phyloP scores from a whole-genome alignment of 1,284 basidiomycete species.

The Trametes polyzona region DNA sequence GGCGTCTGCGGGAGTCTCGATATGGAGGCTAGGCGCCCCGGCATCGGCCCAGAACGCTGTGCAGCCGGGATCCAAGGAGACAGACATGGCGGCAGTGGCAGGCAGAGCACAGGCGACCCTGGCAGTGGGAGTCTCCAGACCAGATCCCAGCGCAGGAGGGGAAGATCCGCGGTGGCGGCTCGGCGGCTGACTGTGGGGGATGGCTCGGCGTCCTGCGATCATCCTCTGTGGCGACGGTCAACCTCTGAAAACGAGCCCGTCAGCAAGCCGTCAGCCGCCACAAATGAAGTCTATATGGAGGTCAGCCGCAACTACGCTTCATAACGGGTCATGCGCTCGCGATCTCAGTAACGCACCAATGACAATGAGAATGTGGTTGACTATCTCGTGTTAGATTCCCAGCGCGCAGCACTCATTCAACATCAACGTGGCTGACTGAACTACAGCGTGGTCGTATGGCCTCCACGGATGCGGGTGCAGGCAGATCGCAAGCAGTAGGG shows the following conservation, averaged over 20 bases:
- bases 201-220: background rate
- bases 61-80: background rate
- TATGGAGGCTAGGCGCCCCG: background rate
- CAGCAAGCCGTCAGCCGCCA: background rate
- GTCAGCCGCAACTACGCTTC: background rate
- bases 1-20: background rate
- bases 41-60: background rate
- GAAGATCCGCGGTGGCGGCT: background rate
- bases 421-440: background rate
- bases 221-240: background rate
- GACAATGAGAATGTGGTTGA: too few relatives aligned
- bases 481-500: too few relatives aligned
- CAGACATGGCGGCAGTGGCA: background rate
- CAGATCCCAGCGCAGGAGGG: background rate
- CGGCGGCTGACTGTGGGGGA: background rate
- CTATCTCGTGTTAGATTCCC: too few relatives aligned
- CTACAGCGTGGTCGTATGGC: too few relatives aligned
- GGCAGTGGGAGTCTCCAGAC: background rate
- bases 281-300: background rate
- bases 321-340: too few relatives aligned
- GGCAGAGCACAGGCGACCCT: background rate
- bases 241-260: background rate
- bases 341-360: background rate
- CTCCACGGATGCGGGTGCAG: too few relatives aligned
- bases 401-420: background rate